Base-by-base conservation (phyloP, 176 grass and related monocot genomes). In the Eragrostis nindensis region DNA sequence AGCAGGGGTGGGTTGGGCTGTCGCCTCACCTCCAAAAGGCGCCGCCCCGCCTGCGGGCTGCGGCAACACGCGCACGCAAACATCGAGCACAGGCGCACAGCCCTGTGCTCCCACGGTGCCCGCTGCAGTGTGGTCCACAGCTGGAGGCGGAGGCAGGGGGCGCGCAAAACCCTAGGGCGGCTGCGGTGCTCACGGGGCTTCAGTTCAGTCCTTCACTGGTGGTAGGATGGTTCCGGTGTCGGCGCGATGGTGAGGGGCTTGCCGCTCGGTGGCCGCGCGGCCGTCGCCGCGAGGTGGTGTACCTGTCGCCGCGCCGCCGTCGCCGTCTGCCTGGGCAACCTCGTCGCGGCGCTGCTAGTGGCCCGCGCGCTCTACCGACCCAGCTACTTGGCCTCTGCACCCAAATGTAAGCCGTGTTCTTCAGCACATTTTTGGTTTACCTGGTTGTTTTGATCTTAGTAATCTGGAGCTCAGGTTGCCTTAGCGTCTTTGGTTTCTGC, bases 281-380 rank as follows among this genome's bases (percentile, higher is more conserved):
- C 79, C 59, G 83, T 75, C 29, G 71, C 75, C 38, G 70, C 73
- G 60, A 78, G 84, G 40, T 91, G 70, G 73, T 91, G 80, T 54
- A 91, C 91, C 39, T 91, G 82, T 71, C 88, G 68, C 70, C 60
- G 87, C 70, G 63, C 84, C 86, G 73, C 88, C 73, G 66, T 93
- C 52, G 83, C 69, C 21, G 38, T 97, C 38, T 97, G 88, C 87
- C 88, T 79, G 16, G 81, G 86, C 6, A 97, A 97, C 80, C 83
- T 93, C 56, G 46, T 91, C 62, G 86, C 87, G n/a, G 81, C 78
- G 49, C 88, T 97, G 43, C 68, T 97, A 42, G 87, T 97, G 70
- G 65, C 90, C 11, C 89, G 90, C 40, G 87, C 88, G 47, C 75
- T 93, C 40, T 89, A 81, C 61, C 57, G 77, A 5, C 80, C 91